Base-by-base conservation (phyloP, 2,329 filamentous ascomycete species). In the Penicillium freii region DNA sequence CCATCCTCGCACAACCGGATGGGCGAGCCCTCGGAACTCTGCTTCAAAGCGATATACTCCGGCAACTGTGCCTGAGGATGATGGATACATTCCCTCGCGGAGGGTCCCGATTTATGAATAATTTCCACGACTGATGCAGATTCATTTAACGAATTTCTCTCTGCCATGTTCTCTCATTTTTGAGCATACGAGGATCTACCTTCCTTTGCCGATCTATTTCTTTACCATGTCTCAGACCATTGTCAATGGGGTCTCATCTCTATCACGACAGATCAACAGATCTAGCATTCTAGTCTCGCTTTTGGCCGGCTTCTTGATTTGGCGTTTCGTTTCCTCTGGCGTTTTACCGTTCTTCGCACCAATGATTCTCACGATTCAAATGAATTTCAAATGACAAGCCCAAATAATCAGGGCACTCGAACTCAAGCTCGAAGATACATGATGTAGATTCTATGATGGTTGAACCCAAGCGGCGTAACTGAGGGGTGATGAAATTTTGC, bases 11-110 rank as follows among this genome's bases (percentile, higher is more conserved):
- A 43, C 56, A 13, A 57, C 58, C 3, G 60, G 63, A 13, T 63
- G 62, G 60, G 60, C 56, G 2, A 67, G 63, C 25, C 61, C 68
- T 31, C 61, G 68, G 13, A 62, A 43, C 23, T 49, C 62, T 3
- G 51, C 58, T n/a, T 56, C 59, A 9, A 68, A 67, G 33, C 56
- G 65, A 5, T 68, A 65, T 44, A 54, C 60, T 17, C 62, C 63
- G 8, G 57, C 57, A 2, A 54, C 52, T 9, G 31, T 62, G 11
- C 58, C 55, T 1, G 64, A 64, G n/a, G 59, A 67, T 54, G 45
- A 42, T 7, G 17, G 43, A 38, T 63, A 63, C n/a, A 40, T 53
- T 3, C 56, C 57, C 5, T 53, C 57, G 10, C 57, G 64, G n/a
- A 53, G 64, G 27, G 51, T 40, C 3, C 61, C 62, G 2, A 54